Conservation (phyloP, 2,329 filamentous ascomycete genomes). For the Phaeosphaeria sp. region DNA sequence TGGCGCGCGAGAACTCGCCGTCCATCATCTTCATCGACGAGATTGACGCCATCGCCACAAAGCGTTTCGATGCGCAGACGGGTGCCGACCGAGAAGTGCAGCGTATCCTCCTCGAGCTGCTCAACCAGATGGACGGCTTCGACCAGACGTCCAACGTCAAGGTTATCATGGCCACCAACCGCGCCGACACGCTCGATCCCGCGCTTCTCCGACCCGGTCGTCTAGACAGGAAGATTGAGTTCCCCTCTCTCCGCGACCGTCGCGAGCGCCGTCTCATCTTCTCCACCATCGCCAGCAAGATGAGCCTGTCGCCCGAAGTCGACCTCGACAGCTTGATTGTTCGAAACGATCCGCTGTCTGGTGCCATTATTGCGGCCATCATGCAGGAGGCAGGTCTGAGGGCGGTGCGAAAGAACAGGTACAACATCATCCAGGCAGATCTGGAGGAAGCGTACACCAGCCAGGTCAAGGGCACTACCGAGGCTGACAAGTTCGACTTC, state of each 20-base stretch:
- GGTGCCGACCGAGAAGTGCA: slow-evolving; percentile 98
- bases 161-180: slow-evolving; percentile 99
- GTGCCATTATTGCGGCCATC: slow-evolving; percentile 95
- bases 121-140: slow-evolving; percentile 99
- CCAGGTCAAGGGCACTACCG: slow-evolving; percentile 86
- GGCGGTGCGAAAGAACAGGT: slow-evolving; percentile 95
- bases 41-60: slow-evolving; percentile 98
- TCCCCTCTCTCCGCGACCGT: slow-evolving; percentile 91
- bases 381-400: slow-evolving; percentile 98
- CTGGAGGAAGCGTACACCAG: slow-evolving; percentile 96
- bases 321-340: slow-evolving; percentile 96
- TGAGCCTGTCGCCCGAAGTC: slow-evolving; percentile 95
- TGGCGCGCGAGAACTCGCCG: slow-evolving; percentile 97
- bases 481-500: slow-evolving; percentile 80
- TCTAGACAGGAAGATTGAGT: slow-evolving; percentile 98
- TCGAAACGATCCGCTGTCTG: slow-evolving; percentile 92
- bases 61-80: slow-evolving; percentile 98
- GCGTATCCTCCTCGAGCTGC: slow-evolving; percentile 93
- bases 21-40: slow-evolving; percentile 99
- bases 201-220: slow-evolving; percentile 92
- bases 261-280: slow-evolving; percentile 97
- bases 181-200: slow-evolving; percentile 94
- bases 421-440: slow-evolving; percentile 98
- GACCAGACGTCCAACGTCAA: slow-evolving; percentile 99
- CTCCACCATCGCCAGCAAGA: slow-evolving; percentile 94